Base-by-base conservation (phyloP, 805 yeast species). In the Kodamaea jinghongensis region DNA sequence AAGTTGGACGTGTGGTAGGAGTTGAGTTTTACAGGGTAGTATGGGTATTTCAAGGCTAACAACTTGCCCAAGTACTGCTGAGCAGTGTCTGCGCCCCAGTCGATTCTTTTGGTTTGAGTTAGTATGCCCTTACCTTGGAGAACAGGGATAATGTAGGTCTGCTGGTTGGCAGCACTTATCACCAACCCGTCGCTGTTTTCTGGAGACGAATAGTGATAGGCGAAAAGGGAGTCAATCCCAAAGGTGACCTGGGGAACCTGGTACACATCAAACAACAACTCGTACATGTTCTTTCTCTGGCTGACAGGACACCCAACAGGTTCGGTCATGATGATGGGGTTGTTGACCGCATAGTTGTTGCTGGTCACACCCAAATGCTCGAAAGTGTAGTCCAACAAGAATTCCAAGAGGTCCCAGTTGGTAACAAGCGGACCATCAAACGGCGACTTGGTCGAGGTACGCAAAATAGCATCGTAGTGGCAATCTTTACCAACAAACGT, bases 371-470 rank as follows among this genome's bases (percentile, higher is more conserved):
- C 84, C 34, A 91, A 54, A 58, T 87, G 95, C 44, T 79, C 75
- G 56, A 93, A 83, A 0, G 89, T 70, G 55, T 89, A 93, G 60
- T 91, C 98, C 36, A 93, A 57, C 38, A 91, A 76, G 42, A 73
- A 76, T 57, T 93, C 99, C 2, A 83, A 75, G 42, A 82, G 76
- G 42, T 93, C 98, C 98, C 98, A 95, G 58, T 90, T 95, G 17
- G 95, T 82, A 26, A 93, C 70, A 49, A 88, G 66, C 4, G 86
- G 76, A 0, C 96, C 96, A 59, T 93, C 99, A 55, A 76, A 91
- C 0, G 97, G 96, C 4, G 86, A 70, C 51, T 78, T 81, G 25
- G 86, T 75, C 39, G 82, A 81, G 12, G 86, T 71, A 46, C 81
- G 76, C 33, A 85, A 75, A 2, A 83, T 64, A 6, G 81, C 74